These are phyloP conservation scores for Trichoderma virens DNA, from an alignment of 495 filamentous ascomycete genomes.

Conservation along the genomic window DNA sequence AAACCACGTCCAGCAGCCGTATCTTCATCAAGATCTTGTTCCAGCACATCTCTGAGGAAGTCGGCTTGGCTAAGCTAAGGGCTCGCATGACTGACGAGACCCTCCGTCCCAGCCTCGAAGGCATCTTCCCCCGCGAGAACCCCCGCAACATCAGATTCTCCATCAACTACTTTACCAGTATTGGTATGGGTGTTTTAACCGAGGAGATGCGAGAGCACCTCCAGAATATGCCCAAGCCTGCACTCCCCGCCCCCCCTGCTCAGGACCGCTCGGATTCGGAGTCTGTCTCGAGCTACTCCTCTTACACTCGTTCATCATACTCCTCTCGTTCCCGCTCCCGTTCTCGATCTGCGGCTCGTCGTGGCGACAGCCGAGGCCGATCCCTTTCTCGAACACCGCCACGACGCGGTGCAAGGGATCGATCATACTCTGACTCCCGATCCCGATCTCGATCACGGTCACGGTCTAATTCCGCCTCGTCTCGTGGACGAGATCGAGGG, in stretches of 20 bases:
- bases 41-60: conserved; percentile 79
- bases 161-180: conserved; percentile 98
- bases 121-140: conserved; percentile 86
- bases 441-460: conserved; percentile 17
- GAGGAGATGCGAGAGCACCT: conserved; percentile 90
- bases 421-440: conserved; percentile 34
- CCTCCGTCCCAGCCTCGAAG: conserved; percentile 69
- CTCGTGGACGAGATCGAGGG: conserved; percentile 13
- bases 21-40: conserved; percentile 99
- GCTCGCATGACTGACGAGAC: conserved; percentile 68
- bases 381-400: conserved; percentile 13
- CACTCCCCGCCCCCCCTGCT: conserved; percentile 56
- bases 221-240: conserved; percentile 75
- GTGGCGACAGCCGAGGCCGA: conserved; percentile 1
- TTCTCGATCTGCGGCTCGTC: conserved; percentile 34
- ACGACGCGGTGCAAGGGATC: conserved; percentile 25
- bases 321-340: conserved; percentile 39
- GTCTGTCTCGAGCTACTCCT: conserved; percentile 59
- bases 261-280: conserved; percentile 52
- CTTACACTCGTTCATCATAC: conserved; percentile 50
- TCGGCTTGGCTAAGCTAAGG: conserved; percentile 74
- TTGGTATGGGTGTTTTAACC: conserved; percentile 89
- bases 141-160: conserved; percentile 88
- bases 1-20: conserved; percentile 87
- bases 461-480: background rate